A percentile compares a stretch with the other conserved stretches of the same genome.
phyloP scores from a whole-genome alignment of 257 asterid genomes.

The Thymus quinquecostatus region DNA sequence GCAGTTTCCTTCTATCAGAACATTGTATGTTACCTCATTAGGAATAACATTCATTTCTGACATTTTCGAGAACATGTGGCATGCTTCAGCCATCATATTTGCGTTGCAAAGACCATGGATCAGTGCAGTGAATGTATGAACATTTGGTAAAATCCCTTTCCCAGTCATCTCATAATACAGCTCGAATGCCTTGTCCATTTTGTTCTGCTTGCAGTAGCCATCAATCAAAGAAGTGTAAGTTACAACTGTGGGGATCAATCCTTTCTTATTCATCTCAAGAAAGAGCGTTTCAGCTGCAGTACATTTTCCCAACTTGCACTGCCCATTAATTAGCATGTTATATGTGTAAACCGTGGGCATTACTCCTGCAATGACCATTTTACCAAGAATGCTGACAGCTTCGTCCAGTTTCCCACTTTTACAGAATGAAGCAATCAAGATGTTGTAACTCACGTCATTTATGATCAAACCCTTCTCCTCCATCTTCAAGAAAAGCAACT shows the following conservation, averaged over 20 bases:
- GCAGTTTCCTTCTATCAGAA: slow-evolving; percentile 80
- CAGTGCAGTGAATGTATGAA: slow-evolving; percentile 68
- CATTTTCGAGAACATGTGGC: slow-evolving; percentile 57
- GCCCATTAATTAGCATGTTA: slow-evolving; percentile 76
- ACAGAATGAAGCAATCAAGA: slow-evolving; percentile 63
- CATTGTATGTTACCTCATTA: slow-evolving; percentile 79
- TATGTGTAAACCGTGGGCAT: slow-evolving; percentile 59
- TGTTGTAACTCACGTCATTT: slow-evolving; percentile 65
- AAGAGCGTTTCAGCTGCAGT: slow-evolving; percentile 53
- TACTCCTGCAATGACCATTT: slow-evolving; percentile 57
- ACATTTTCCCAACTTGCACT: slow-evolving; percentile 68
- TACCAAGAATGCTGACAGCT: slow-evolving; percentile 53
- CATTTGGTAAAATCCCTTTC: slow-evolving; percentile 78
- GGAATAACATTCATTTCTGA: slow-evolving; percentile 57
- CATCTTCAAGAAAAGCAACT: slow-evolving; percentile 60
- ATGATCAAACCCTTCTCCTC: slow-evolving; percentile 57
- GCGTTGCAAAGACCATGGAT: slow-evolving; percentile 69
- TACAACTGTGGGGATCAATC: slow-evolving; percentile 75
- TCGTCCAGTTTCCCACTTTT: slow-evolving; percentile 64
- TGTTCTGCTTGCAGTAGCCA: slow-evolving; percentile 71
- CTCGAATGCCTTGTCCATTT: slow-evolving; percentile 64
- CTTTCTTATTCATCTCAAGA: slow-evolving; percentile 59
- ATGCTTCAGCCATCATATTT: slow-evolving; percentile 67
- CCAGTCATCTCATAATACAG: slow-evolving; percentile 82
- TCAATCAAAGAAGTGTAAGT: slow-evolving; percentile 86